phyloP scores from a whole-genome alignment of 176 grass and related monocot species.

The Olyra latifolia region DNA sequence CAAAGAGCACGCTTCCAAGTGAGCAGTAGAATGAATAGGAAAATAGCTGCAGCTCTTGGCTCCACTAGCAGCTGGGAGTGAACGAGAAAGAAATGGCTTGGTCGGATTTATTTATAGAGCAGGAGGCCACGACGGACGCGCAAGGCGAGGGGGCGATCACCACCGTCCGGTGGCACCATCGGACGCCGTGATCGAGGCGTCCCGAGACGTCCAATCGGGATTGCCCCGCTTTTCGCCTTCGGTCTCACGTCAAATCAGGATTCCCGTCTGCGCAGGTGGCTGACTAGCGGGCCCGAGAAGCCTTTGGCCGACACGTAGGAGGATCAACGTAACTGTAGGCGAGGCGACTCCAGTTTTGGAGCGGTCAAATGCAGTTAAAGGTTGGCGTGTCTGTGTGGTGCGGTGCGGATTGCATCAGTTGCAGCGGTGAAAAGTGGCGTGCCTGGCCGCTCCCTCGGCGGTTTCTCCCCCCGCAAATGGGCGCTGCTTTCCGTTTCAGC shows the following conservation, averaged over 20 bases:
- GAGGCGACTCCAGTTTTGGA: not conserved
- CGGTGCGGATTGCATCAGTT: not conserved
- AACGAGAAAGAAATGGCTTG: not conserved
- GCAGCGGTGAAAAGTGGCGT: not conserved
- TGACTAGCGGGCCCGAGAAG: not conserved
- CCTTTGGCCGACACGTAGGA: not conserved
- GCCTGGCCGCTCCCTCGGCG: not conserved
- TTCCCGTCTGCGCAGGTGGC: too few species aligned
- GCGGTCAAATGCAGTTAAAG: not conserved
- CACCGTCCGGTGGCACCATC: not conserved
- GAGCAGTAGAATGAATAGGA: slow-evolving; percentile 2
- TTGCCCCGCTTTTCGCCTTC: not conserved
- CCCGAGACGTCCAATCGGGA: slow-evolving; percentile 21
- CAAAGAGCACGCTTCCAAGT: not conserved
- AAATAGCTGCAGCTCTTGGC: slow-evolving; percentile 19
- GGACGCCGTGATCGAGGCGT: not conserved
- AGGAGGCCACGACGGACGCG: not conserved
- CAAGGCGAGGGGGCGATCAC: not conserved
- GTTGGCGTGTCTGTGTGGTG: not conserved
- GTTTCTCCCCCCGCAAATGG: not conserved
- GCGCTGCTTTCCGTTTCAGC: not conserved
- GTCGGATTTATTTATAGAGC: slow-evolving; percentile 22
- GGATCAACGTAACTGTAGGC: not conserved
- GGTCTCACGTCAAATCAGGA: slow-evolving; percentile 21
- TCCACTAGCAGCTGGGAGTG: not conserved